Base-by-base conservation (phyloP, 768 basidiomycete genomes). In the Collybia sordida region DNA sequence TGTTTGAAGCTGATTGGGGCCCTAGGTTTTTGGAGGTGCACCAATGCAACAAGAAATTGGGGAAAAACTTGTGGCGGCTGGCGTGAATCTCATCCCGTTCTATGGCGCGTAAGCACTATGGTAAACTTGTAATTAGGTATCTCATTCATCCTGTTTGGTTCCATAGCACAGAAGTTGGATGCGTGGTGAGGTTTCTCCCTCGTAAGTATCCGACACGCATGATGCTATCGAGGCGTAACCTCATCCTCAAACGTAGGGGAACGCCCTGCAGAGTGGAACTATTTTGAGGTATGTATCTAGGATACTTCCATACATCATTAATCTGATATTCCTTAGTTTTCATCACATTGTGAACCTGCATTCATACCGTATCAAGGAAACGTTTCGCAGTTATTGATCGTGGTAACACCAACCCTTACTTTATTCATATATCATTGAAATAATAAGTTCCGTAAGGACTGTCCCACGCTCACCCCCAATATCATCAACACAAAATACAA, bases 401-500 rank as follows among this genome's bases (percentile, higher is more conserved):
- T 46, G 43, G 22, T 41, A 22, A 23, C 28, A 3, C n/a, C 9
- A 5, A 3, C n/a, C 18, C 8, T n/a, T 25, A 19, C 11, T 22
- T 21, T 25, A 12, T 40, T 8, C 12, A n/a, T 40, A 17, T 21
- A 19, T 42, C 11, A 24, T 34, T 7, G 14, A 31, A 31, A 31
- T 41, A 8, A 11, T 11, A 18, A 34, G 18, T 37, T 37, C 11
- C 6, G 5, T 41, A 12, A 52, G 53, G 44, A 48, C 21, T 39
- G 40, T 17, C 23, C 47, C 25, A 43, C 42, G 18, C 56, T 53
- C 36, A 40, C 60, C 52, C 62, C 50, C 6, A 49, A 49, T 37
- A 59, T 70, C 5, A 35, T 62, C 51, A 72, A 71, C 42, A 56
- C 54, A 5, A 52, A 49, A 18, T 48, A 63, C 1, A 50, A 66